These are phyloP conservation scores for Paramecium primaurelia DNA, from an alignment of 73 alveolate genomes.

Conservation along the genomic window DNA sequence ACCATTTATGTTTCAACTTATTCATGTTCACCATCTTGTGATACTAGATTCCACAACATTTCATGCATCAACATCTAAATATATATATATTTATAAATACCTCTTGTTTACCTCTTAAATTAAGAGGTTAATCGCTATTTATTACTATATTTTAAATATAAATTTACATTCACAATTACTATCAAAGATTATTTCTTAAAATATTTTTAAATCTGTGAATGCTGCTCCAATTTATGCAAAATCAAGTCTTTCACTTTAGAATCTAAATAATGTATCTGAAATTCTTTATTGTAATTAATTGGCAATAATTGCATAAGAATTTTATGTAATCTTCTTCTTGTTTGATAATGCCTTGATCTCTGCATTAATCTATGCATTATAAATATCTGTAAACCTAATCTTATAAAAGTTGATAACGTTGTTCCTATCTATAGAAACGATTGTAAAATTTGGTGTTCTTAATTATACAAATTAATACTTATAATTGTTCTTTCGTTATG, in stretches of 20 bases:
- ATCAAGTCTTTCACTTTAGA: background rate
- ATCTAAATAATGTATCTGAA: background rate
- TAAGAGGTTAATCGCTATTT: background rate
- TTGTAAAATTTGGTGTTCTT: slow-evolving; percentile 7
- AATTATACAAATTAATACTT: background rate
- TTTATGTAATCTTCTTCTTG: slow-evolving; percentile 2
- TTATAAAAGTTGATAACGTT: background rate
- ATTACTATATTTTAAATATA: background rate
- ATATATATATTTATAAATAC: background rate
- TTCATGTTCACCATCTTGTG: background rate
- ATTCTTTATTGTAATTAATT: slow-evolving; percentile 6
- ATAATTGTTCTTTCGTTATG: background rate
- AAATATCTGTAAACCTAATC: background rate
- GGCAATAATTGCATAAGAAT: slow-evolving; percentile 17
- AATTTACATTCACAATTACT: background rate
- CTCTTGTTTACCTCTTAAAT: background rate
- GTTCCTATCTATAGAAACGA: slow-evolving; percentile 44
- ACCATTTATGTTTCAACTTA: background rate
- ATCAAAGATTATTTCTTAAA: background rate
- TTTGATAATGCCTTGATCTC: slow-evolving; percentile 27
- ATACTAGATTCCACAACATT: slow-evolving; percentile 7
- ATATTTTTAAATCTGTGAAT: slow-evolving; percentile 1
- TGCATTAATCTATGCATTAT: slow-evolving; percentile 12
- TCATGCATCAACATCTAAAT: slow-evolving; percentile 40
- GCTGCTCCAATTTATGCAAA: background rate